These are phyloP conservation scores for Penicillium sp. DNA, from an alignment of 2,329 filamentous ascomycete species.

Conservation along the genomic window DNA sequence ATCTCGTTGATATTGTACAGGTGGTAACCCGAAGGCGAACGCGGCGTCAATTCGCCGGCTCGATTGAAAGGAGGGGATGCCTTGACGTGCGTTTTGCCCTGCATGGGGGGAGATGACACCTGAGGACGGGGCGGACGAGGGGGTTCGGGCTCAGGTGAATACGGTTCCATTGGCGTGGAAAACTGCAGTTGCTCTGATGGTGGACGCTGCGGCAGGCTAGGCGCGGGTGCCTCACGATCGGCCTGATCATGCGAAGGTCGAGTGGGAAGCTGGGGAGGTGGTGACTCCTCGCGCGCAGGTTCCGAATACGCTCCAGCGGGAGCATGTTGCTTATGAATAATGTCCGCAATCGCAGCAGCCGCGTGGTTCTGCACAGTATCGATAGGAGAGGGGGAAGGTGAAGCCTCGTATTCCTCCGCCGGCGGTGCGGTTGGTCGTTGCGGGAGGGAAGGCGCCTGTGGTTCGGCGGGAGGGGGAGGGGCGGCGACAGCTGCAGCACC, in stretches of 20 bases:
- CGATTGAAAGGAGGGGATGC: conserved; percentile 62
- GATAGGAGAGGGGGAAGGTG: conserved; percentile 41
- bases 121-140: conserved; percentile 45
- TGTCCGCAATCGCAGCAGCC: conserved; percentile 61
- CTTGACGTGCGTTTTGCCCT: conserved; percentile 49
- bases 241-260: conserved; percentile 68
- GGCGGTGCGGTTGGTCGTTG: conserved; percentile 31
- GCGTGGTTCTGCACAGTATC: conserved; percentile 55
- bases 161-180: conserved; percentile 61
- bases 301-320: conserved; percentile 32
- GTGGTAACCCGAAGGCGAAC: conserved; percentile 80
- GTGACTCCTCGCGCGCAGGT: conserved; percentile 34
- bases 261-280: conserved; percentile 38
- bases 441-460: conserved; percentile 46
- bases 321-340: conserved; percentile 47
- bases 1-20: conserved; percentile 98
- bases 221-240: conserved; percentile 51
- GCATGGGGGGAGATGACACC: conserved; percentile 24
- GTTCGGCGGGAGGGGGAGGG: conserved; percentile 35
- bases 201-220: conserved; percentile 66
- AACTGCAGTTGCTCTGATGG: conserved; percentile 58
- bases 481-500: conserved; percentile 44
- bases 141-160: conserved; percentile 56
- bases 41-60: conserved; percentile 53
- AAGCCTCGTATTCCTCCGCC: conserved; percentile 31